These are phyloP conservation scores for Candida khao-thaluensis DNA, from an alignment of 805 yeast species.

Conservation along the genomic window DNA sequence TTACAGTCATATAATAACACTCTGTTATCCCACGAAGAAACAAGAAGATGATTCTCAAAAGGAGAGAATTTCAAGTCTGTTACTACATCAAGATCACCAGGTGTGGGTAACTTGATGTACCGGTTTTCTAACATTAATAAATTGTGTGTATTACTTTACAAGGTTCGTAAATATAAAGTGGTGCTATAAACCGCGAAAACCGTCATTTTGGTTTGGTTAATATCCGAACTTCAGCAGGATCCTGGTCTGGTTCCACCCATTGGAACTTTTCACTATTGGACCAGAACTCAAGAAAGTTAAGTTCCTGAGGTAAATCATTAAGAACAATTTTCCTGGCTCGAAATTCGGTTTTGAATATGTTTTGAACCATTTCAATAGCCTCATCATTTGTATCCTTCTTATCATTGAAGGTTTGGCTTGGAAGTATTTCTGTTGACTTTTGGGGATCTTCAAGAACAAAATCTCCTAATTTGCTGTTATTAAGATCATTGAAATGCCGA, in stretches of 20 bases:
- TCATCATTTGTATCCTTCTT: no score
- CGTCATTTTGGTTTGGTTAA: no score
- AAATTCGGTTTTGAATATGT: slow-evolving; percentile 23
- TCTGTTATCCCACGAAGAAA: slow-evolving; percentile 59
- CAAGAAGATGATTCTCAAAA: slow-evolving; percentile 37
- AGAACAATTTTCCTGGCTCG: slow-evolving; percentile 32
- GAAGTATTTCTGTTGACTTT: neutral
- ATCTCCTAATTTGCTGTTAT: slow-evolving; percentile 20
- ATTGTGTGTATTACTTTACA: no score
- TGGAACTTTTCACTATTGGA: slow-evolving; percentile 33
- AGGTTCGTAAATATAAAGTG: no score
- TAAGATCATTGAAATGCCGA: slow-evolving; percentile 19
- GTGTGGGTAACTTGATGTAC: slow-evolving; percentile 18
- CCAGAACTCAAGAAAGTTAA: slow-evolving; percentile 38
- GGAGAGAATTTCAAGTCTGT: slow-evolving; percentile 44
- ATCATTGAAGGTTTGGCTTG: no score
- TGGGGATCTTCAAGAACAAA: slow-evolving; percentile 23
- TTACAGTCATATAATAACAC: slow-evolving; percentile 41
- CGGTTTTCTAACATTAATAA: slow-evolving; percentile 3
- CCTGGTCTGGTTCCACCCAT: slow-evolving; percentile 49
- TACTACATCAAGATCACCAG: slow-evolving; percentile 37
- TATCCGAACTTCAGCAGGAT: slow-evolving; percentile 36
- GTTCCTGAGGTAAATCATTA: slow-evolving; percentile 36
- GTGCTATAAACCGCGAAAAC: no score
- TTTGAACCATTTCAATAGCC: slow-evolving; percentile 13